Base-by-base conservation (phyloP, 495 filamentous ascomycete species). In the Aspergillus taichungensis region DNA sequence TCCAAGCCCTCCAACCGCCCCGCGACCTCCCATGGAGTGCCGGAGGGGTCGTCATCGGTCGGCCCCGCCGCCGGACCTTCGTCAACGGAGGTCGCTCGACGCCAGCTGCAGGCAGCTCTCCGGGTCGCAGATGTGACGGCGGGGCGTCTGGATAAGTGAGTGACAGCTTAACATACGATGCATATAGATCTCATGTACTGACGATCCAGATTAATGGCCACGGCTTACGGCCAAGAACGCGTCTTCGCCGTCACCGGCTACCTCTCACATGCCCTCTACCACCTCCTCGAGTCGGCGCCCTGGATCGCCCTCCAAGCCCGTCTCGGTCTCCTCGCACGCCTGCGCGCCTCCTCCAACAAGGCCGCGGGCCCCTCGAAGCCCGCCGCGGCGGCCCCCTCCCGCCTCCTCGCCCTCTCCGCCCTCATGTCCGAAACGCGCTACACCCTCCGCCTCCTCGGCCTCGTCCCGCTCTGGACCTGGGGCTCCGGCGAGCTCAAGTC, bases 401-500 rank as follows among this genome's bases (percentile, higher is more conserved):
- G 34, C 45, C 35, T 51, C 57, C 41, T 53, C 53, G 79, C 54
- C 39, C 75, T 57, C 66, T 77, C 64, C 62, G 75, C 46, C 52
- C 73, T 69, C 43, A 59, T 83, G 50, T 80, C 82, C 52, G 87
- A 91, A 67, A 75, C 79, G 38, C 70, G 88, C 35, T 84, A 82
- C 35, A 87, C 87, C 53, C 61, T 84, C 42, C 79, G 91, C 1
- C 74, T 96, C 3, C 88, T 85, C 75, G 88, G 82, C 0, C 69
- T 95, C 9, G 56, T 95, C 11, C 74, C 77, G 3, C 82, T 96
- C 52, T 94, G 84, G 64, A 71, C 76, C 28, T 89, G 85, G 84
- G 84, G 73, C 8, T 72, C 74, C 6, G 51, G 66, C 0, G 73
- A 80, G 0, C 53, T 82, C 3, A 63, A 67, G 37, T 57, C 57